Base-by-base conservation (phyloP, 2,329 filamentous ascomycete genomes). In the Penicillium sp. region DNA sequence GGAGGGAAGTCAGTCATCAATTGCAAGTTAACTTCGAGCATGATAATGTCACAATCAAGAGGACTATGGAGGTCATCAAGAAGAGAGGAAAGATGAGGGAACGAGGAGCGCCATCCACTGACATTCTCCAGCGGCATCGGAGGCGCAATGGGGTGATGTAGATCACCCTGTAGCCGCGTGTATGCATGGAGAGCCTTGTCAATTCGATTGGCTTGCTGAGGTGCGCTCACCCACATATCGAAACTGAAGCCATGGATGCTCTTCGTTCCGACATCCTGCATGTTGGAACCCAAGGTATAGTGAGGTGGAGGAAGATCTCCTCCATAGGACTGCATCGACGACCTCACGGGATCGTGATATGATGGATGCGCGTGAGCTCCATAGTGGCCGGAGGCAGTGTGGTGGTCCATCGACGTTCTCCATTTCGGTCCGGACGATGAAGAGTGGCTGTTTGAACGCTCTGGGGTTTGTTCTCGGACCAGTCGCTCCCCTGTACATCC, bases 151-250 rank as follows among this genome's bases (percentile, higher is more conserved):
- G 63, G 64, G 13, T 63, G 67, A 29, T 64, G 62, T 34, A 65
- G 63, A 38, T 69, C 67, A 34, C 64, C 63, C 49, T 72, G 68
- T 7, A 74, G 61, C 23, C 65, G 64, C 8, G 70, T 74, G 53
- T 74, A 75, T 31, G 60, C 60, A 56, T 75, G 73, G 27, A 71
- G 55, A n/a, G 68, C 66, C 44, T 68, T 63, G 35, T 71, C 69
- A 16, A 64, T 61, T 20, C 61, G 60, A 38, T 65, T 62, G 5
- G 59, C 63, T 45, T 68, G 64, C 34, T 66, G 58, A 39, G 64
- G 65, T 4, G 62, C 59, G 51, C 65, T 69, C 6, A 73, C 69
- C 69, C 70, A 73, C 72, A 75, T 74, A 37, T 70, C 67, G 50
- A 75, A 74, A 38, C 62, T 66, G 40, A 74, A 62, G 14, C 63